phyloP scores from a whole-genome alignment of 352 stramenopile genomes.

The Phytophthora pluvialis region DNA sequence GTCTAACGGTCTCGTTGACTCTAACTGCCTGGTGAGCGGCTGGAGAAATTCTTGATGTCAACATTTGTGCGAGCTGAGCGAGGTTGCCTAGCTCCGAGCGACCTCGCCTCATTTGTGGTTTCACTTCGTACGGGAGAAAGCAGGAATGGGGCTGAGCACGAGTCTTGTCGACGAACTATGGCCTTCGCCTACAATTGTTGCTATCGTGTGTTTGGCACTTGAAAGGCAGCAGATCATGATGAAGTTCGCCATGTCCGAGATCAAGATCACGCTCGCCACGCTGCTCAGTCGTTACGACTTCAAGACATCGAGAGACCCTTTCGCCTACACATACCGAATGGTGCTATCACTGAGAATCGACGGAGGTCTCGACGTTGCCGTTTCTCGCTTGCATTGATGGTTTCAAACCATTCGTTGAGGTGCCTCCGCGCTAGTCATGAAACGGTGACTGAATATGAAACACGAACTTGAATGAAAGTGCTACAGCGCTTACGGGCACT shows the following conservation, averaged over 20 bases:
- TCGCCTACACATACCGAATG: constrained; percentile 40
- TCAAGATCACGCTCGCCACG: constrained; percentile 44
- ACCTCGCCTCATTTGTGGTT: neutral
- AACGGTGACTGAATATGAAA: constrained; percentile 20
- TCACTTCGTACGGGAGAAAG: neutral
- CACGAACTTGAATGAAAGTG: too few species aligned
- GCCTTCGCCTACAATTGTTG: constrained; percentile 1
- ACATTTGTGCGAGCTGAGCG: neutral
- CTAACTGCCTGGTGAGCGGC: neutral
- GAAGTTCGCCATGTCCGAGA: constrained; percentile 52
- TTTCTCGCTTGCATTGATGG: constrained; percentile 6
- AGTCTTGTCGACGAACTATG: constrained; percentile 5
- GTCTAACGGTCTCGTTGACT: constrained; percentile 1
- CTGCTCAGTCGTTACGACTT: constrained; percentile 46
- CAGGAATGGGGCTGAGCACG: constrained; percentile 7
- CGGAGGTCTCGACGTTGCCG: constrained; percentile 26
- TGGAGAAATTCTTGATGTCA: neutral
- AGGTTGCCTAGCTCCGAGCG: neutral
- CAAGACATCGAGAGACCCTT: constrained; percentile 20
- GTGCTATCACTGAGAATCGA: constrained; percentile 47
- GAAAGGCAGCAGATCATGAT: too few species aligned
- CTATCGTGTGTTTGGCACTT: constrained; percentile 15
- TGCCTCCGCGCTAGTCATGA: constrained; percentile 5
- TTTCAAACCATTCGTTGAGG: neutral
- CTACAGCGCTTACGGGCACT: constrained; percentile 11